phyloP scores from a whole-genome alignment of 768 basidiomycete genomes.

The Cystoderma amianthinum region DNA sequence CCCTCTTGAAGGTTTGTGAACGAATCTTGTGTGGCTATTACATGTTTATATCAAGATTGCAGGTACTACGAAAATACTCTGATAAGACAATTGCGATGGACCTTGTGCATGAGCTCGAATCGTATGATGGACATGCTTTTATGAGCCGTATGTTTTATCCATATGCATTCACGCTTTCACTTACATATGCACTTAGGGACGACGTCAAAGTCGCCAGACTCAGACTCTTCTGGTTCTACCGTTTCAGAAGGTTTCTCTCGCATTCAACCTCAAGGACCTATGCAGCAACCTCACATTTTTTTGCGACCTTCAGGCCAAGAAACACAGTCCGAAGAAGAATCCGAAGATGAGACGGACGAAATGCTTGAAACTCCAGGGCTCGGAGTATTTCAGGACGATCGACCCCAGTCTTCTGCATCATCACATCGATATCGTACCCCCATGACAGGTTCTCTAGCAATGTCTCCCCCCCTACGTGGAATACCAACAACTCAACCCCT shows the following conservation, averaged over 20 bases:
- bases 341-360: slow-evolving; percentile 40
- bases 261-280: not conserved
- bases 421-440: slow-evolving; percentile 78
- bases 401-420: slow-evolving; percentile 75
- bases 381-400: slow-evolving; percentile 32
- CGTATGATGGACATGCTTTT: slow-evolving; percentile 63
- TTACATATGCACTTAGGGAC: slow-evolving; percentile 22
- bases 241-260: slow-evolving; percentile 30
- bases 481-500: slow-evolving; percentile 67
- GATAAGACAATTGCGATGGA: slow-evolving; percentile 74
- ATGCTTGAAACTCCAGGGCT: slow-evolving; percentile 23
- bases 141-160: slow-evolving; percentile 48
- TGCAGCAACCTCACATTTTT: not conserved
- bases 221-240: slow-evolving; percentile 62
- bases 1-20: slow-evolving; percentile 62
- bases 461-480: slow-evolving; percentile 43
- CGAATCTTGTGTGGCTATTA: not conserved
- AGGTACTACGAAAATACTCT: slow-evolving; percentile 80
- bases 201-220: slow-evolving; percentile 41
- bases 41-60: not conserved
- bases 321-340: slow-evolving; percentile 38
- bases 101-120: slow-evolving; percentile 71
- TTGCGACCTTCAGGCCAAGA: slow-evolving; percentile 19
- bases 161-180: not conserved
- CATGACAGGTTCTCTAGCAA: slow-evolving; percentile 50